Evolutionary conservation across 441 rosid species (phyloP).

Genomic region (Aquilaria agallochum): DNA sequence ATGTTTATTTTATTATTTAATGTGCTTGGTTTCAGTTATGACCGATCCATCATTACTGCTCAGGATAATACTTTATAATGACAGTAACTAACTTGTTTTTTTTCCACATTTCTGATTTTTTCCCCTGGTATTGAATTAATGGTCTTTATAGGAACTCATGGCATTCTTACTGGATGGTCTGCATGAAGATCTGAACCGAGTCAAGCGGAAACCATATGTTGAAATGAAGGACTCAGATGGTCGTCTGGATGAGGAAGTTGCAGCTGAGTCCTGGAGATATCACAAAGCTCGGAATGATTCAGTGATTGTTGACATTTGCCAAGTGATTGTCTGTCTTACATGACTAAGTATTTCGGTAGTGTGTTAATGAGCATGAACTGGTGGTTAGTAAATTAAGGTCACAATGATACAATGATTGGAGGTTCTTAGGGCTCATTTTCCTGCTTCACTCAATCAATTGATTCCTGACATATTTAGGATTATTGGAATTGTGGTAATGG

Average conservation of each 20-base stretch:
- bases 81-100: no score
- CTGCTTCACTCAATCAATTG: no score
- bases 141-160: conserved; percentile 50
- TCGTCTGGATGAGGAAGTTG: conserved; percentile 64
- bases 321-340: conserved; percentile 31
- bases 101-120: not conserved
- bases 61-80: no score
- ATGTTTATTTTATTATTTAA: no score
- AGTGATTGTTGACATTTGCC: conserved; percentile 66
- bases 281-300: conserved; percentile 70
- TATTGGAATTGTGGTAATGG: no score
- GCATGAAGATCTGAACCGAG: conserved; percentile 73
- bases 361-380: not conserved
- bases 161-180: conserved; percentile 70
- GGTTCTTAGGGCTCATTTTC: not conserved
- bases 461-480: no score
- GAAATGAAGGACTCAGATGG: conserved; percentile 57
- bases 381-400: not conserved
- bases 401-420: not conserved
- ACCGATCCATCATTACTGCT: no score
- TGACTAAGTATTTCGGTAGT: conserved; percentile 4
- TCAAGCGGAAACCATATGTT: conserved; percentile 57
- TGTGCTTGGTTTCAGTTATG: no score
- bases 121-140: conserved; percentile 6
- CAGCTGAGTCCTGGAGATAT: conserved; percentile 56